phyloP scores from a whole-genome alignment of 2,329 filamentous ascomycete genomes.

The Graphiopsis chlorocephala region DNA sequence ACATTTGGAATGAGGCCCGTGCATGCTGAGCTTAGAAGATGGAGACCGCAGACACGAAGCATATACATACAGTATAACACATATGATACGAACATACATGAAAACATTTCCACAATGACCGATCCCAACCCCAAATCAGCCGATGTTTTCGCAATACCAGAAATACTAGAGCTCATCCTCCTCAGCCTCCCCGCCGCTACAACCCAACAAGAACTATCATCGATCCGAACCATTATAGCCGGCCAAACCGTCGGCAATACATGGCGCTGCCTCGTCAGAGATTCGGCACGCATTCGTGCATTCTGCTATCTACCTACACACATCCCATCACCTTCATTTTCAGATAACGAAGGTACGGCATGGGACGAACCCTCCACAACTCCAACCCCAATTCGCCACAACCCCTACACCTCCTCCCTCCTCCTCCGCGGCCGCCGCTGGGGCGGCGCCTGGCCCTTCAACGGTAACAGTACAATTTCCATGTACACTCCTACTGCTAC shows the following conservation, averaged over 20 bases:
- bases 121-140: neutral
- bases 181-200: neutral
- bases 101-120: neutral
- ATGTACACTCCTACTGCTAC: neutral
- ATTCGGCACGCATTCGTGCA: neutral
- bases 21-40: neutral
- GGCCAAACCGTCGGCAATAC: neutral
- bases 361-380: neutral
- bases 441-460: slow-evolving; percentile 5
- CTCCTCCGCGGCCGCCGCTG: neutral
- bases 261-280: neutral
- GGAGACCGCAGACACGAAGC: neutral
- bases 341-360: neutral
- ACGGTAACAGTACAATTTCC: neutral
- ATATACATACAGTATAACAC: neutral
- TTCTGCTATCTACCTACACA: neutral
- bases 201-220: neutral
- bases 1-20: neutral
- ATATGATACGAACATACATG: neutral
- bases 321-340: neutral
- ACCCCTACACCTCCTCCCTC: neutral
- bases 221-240: neutral
- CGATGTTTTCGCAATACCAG: slow-evolving; percentile 1
- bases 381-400: neutral
- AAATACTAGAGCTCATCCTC: neutral